Evolutionary conservation across 345 rosid species (phyloP), one percentile per base, ranked within the genome.

Genomic region (Sonneratia caseolaris): DNA sequence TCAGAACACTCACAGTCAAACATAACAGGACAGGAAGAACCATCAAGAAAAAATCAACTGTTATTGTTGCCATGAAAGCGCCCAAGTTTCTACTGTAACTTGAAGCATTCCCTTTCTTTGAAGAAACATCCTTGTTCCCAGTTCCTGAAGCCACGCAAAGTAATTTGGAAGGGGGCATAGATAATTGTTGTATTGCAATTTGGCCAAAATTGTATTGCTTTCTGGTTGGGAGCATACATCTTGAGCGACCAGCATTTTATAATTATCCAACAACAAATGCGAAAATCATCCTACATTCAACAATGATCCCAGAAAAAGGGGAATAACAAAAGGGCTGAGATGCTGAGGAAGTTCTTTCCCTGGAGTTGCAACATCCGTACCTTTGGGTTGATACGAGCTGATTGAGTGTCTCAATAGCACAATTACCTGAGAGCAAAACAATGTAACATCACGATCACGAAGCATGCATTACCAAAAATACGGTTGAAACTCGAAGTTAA

Each of bases 1-100:
- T 89, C 78, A 22, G 72, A 70, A 53, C 55, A 75, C 94, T 78
- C 83, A 93, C 98, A 22, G 96, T 91, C 72, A 87, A 81, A 79
- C 80, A 77, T 66, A 91, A 70, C 70, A 88, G 80, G 77, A 81
- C 76, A 68, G 97, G 97, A 38, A 89, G 76, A 66, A 89, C 74
- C 75, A 87, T 81, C 81, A 83, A 74, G 74, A 86, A 72, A 78
- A 87, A 87, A 83, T 93, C 98, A 77, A 86, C 22, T 3, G 82
- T 78, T 42, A 88, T 43, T 64, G 84, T 77, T 6, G 56, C 76
- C 69, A 86, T 18, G 80, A 73, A 80, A 79, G 79, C 76, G 72
- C 83, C 76, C 79, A 83, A 83, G 70, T 70, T 80, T 76, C 70
- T 89, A 72, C 71, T 71, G 72, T 68, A 69, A 75, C 69, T 4